Evolutionary conservation across 805 yeast genomes (phyloP).

Genomic region (Clavispora vitiphila): DNA sequence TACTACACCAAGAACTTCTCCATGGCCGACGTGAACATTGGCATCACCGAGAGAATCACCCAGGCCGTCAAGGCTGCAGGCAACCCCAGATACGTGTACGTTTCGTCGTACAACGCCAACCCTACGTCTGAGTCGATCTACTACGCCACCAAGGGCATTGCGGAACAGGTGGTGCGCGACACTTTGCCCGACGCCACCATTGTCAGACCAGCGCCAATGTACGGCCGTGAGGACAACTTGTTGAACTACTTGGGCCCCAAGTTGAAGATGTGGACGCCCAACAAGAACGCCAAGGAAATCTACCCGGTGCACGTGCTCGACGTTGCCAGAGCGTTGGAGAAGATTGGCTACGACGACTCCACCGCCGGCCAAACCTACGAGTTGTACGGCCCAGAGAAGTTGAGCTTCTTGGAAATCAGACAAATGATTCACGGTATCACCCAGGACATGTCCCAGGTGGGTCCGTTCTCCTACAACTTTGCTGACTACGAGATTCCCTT

Average conservation of each 20-base stretch:
- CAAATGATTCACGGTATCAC: constrained; percentile 65
- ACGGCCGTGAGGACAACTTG: constrained; percentile 67
- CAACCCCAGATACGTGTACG: constrained; percentile 72
- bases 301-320: constrained; percentile 74
- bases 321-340: constrained; percentile 74
- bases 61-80: constrained; percentile 63
- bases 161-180: constrained; percentile 66
- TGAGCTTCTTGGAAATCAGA: constrained; percentile 58
- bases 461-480: constrained; percentile 40
- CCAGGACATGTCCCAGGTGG: constrained; percentile 41
- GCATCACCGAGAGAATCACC: constrained; percentile 72
- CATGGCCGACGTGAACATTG: constrained; percentile 81
- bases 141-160: constrained; percentile 74
- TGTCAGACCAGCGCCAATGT: constrained; percentile 81
- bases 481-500: constrained; percentile 43
- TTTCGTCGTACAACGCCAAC: constrained; percentile 73
- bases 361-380: constrained; percentile 75
- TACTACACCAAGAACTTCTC: constrained; percentile 72
- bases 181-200: constrained; percentile 72
- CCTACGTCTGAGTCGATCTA: constrained; percentile 63
- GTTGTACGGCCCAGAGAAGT: constrained; percentile 66
- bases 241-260: constrained; percentile 54
- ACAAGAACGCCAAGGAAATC: constrained; percentile 55
- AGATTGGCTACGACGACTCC: constrained; percentile 74
- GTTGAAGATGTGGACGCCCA: constrained; percentile 60